Conservation (phyloP, 257 asterid genomes). For the Rehmannia glutinosa region DNA sequence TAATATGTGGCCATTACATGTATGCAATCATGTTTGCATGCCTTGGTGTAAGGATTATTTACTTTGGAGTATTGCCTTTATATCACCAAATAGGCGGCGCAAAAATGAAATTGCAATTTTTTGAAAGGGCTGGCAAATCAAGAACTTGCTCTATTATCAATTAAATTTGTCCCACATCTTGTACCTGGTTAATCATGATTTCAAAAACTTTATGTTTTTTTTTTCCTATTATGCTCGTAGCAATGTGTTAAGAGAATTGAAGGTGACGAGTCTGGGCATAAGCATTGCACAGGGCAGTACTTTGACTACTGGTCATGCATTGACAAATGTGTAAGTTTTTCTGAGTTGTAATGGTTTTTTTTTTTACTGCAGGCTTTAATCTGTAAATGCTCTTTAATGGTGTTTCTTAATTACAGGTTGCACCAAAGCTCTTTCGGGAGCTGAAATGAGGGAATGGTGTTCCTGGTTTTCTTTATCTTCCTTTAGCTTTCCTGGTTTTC, state of each 20-base stretch:
- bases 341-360: not conserved
- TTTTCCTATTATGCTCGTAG: not conserved
- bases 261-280: constrained; percentile 28
- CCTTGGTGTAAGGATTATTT: too few relatives aligned
- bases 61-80: too few relatives aligned
- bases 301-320: constrained; percentile 33
- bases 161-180: too few relatives aligned
- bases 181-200: not conserved
- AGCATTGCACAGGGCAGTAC: constrained; percentile 39
- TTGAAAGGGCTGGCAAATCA: too few relatives aligned
- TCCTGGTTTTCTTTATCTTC: not conserved
- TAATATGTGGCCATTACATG: too few relatives aligned
- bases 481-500: not conserved
- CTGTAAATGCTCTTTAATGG: not conserved
- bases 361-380: not conserved
- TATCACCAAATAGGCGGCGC: too few relatives aligned
- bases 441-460: constrained; percentile 5
- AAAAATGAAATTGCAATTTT: too few relatives aligned
- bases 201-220: not conserved
- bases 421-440: constrained; percentile 17
- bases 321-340: constrained; percentile 22
- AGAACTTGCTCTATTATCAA: too few relatives aligned
- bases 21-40: too few relatives aligned
- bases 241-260: constrained; percentile 23
- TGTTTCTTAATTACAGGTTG: constrained; percentile 7